Evolutionary conservation across 805 yeast genomes (phyloP), one percentile per base, ranked within the genome.

Genomic region (Zygosaccharomyces siamensis): DNA sequence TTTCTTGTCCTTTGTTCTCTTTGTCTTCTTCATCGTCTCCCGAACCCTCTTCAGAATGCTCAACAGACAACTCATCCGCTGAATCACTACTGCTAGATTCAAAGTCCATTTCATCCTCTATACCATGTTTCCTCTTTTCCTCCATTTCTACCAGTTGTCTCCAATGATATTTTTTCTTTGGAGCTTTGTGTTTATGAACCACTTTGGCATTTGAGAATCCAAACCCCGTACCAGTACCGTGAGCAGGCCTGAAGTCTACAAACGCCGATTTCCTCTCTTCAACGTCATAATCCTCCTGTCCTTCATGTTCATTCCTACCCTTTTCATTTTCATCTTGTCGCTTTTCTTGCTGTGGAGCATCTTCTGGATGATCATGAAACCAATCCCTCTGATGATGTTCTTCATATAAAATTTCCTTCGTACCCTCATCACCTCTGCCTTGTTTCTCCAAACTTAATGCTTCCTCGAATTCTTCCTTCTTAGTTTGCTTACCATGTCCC

Each of bases 161-260:
- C 97, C 97, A 89, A 38, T 83, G 85, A 61, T 86, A 87, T 52
- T 77, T 78, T 54, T 76, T 79, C 63, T 76, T 80, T 3, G 58
- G 42, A 6, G 44, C 50, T 30, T 55, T 56, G 16, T 50, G 47
- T 51, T 70, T 73, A 51, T 67, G 71, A 6, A 79, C 73, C 45
- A 77, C 78, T 32, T 76, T 73, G 3, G 80, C 68, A 60, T 81
- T 76, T 4, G 72, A 66, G 59, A 86, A 86, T 1, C 84, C 86
- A 64, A 85, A 85, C 1, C 95, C 92, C 47, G 76, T 68, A 0
- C 89, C 89, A 28, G 72, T 57, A 51, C 73, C 70, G 42, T 74
- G 75, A 2, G 75, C 67, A 0, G 92, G 89, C 54, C 95, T 72
- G 61, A 81, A 74, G 63, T 88, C 96, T 11, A 86, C 75, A 55